Percentiles rank a stretch among this genome's conserved stretches.
Conservation (phyloP, 1,139 yeast genomes). For the Suhomyces maxii region DNA sequence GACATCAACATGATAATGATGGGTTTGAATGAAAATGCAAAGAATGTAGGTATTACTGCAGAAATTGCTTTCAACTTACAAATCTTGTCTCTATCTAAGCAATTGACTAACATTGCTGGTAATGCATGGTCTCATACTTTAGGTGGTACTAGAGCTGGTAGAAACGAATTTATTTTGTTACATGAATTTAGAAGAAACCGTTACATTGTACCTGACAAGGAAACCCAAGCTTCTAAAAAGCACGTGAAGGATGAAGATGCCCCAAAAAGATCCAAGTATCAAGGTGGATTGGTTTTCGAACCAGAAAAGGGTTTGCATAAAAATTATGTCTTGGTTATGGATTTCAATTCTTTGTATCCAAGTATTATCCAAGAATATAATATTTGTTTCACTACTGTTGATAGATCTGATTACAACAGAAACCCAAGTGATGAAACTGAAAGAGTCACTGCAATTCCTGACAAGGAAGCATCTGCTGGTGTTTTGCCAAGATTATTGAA, state of each 20-base stretch:
- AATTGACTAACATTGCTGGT: constrained; percentile 91
- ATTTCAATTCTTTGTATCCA: constrained; percentile 96
- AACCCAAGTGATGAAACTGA: constrained; percentile 59
- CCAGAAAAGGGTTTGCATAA: constrained; percentile 96
- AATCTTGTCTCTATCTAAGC: constrained; percentile 84
- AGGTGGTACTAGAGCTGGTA: constrained; percentile 94
- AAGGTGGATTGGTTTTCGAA: constrained; percentile 96
- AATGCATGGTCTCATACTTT: constrained; percentile 96
- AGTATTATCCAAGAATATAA: constrained; percentile 96
- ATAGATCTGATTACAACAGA: constrained; percentile 54
- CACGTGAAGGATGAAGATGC: constrained; percentile 47
- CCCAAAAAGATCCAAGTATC: constrained; percentile 75
- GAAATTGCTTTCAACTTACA: constrained; percentile 81
- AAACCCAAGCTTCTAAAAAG: constrained; percentile 40
- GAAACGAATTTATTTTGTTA: constrained; percentile 88
- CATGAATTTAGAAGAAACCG: constrained; percentile 87
- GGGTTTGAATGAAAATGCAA: constrained; percentile 69
- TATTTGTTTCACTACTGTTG: constrained; percentile 95
- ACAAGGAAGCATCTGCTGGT: constrained; percentile 60
- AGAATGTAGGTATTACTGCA: constrained; percentile 70
- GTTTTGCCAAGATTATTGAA: constrained; percentile 84
- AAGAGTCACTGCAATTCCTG: constrained; percentile 75
- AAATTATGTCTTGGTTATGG: constrained; percentile 90
- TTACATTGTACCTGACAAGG: constrained; percentile 88
- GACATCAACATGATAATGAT: constrained; percentile 67